Percentiles rank a stretch among this genome's conserved stretches.
Conservation (phyloP, 2,329 filamentous ascomycete genomes). For the Hortaea werneckii region DNA sequence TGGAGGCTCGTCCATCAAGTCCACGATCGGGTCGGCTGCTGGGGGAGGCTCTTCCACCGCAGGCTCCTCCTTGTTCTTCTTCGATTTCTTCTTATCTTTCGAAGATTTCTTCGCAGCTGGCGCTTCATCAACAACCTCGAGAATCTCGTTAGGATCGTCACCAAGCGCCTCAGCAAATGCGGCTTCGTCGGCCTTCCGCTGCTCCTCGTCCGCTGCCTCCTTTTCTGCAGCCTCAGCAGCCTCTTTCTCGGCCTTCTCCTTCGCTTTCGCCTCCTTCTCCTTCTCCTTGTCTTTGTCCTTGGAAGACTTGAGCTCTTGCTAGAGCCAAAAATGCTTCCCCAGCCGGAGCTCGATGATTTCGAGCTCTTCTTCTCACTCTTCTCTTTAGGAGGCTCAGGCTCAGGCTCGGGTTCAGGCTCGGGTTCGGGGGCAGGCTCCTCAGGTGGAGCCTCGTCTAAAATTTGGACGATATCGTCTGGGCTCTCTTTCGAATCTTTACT, state of each 20-base stretch:
- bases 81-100: constrained; percentile 12
- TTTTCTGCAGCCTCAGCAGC: constrained; percentile 20
- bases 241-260: constrained; percentile 33
- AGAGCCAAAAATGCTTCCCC: constrained; percentile 15
- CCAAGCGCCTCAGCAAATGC: constrained; percentile 26
- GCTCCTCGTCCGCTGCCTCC: constrained; percentile 28
- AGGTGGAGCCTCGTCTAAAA: constrained; percentile 11
- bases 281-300: constrained; percentile 26
- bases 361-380: constrained; percentile 30
- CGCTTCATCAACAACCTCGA: constrained; percentile 22
- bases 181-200: constrained; percentile 25
- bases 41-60: constrained; percentile 9
- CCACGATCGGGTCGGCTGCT: constrained; percentile 6
- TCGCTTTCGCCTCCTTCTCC: constrained; percentile 31
- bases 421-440: constrained; percentile 1
- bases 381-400: background rate
- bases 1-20: constrained; percentile 9
- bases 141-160: constrained; percentile 25
- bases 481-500: constrained; percentile 15
- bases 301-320: constrained; percentile 19
- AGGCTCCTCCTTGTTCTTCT: constrained; percentile 23
- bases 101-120: constrained; percentile 16
- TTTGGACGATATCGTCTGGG: constrained; percentile 13
- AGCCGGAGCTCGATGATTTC: constrained; percentile 22
- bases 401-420: background rate